phyloP scores from a whole-genome alignment of 2,329 filamentous ascomycete species.

The Talaromyces sp. region DNA sequence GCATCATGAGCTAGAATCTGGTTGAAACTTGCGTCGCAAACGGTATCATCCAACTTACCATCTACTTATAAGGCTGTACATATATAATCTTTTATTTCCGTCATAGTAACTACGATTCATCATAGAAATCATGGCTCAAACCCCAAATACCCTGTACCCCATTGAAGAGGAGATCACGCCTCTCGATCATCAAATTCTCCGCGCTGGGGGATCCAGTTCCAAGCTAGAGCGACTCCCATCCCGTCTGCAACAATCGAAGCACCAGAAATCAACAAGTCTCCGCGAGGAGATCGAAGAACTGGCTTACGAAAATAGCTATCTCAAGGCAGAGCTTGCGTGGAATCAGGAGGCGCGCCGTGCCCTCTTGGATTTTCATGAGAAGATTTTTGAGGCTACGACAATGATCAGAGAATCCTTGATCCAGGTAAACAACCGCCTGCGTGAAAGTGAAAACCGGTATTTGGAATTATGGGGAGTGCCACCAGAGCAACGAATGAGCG shows the following conservation, averaged over 20 bases:
- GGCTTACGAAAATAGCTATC: slow-evolving; percentile 6
- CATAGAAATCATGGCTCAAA: neutral
- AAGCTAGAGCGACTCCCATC: slow-evolving; percentile 1
- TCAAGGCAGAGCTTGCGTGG: slow-evolving; percentile 1
- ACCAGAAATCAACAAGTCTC: neutral
- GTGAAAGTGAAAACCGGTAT: too few species aligned
- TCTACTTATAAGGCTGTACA: too few species aligned
- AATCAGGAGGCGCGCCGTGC: slow-evolving; percentile 1
- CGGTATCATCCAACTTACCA: too few species aligned
- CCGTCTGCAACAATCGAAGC: slow-evolving; percentile 3
- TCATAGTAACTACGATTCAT: too few species aligned
- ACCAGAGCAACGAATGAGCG: too few species aligned
- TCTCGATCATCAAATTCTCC: slow-evolving; percentile 1
- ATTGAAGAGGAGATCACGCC: slow-evolving; percentile 2
- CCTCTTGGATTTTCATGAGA: neutral
- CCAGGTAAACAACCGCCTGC: too few species aligned
- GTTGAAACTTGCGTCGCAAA: too few species aligned
- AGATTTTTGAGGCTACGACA: neutral
- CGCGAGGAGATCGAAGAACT: slow-evolving; percentile 1
- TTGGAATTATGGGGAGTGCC: too few species aligned
- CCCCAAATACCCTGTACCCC: neutral
- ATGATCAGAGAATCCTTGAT: too few species aligned
- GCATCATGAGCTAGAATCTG: too few species aligned
- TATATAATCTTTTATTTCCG: too few species aligned
- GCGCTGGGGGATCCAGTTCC: neutral